Evolutionary conservation across 129 eudicot species (phyloP), one percentile per base, ranked within the genome.

Genomic region (Dittrichia graveolens): DNA sequence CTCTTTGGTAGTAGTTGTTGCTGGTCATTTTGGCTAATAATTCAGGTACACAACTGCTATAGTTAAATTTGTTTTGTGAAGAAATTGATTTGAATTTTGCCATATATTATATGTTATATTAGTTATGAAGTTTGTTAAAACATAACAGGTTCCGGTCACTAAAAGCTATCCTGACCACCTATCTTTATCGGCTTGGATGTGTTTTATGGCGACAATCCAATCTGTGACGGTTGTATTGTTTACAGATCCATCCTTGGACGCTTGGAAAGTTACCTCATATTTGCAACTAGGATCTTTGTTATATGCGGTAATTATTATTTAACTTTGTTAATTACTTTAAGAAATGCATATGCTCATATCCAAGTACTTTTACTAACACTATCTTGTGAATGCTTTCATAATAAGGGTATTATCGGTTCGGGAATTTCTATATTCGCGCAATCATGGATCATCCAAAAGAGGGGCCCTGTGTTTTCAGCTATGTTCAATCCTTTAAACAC

Each of bases 401-500:
- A 41, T 57, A 73, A 89, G 98, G 98, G 88, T 63, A 31, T 80
- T 14, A 75, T 82, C n/a, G 86, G 83, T 61, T 89, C 95, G n/a
- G 96, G 88, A 38, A 42, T 87, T 49, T 78, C 89, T 4, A 81
- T 89, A 82, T 89, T 89, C 64, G 92, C 82, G 11, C 98, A 92
- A 87, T 85, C 98, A 1, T 92, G 98, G 98, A 84, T 87, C 47
- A 78, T 89, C 18, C 76, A 87, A 46, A 86, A 63, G 71, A 81
- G 90, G 69, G 98, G 98, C 6, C 95, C 96, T 37, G 82, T 92
- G 61, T 92, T 83, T 61, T 89, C 96, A 3, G 98, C 98, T 5
- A 83, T 89, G 96, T 92, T 89, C 83, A 85, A 80, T 63, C 98
- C 96, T 53, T 77, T 92, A 49, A 65, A 74, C 81, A 89, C 98